Percentiles rank a stretch among this genome's conserved stretches.
Evolutionary conservation across 2,329 filamentous ascomycete species (phyloP).

Genomic region (Ophiocordyceps sinensis): DNA sequence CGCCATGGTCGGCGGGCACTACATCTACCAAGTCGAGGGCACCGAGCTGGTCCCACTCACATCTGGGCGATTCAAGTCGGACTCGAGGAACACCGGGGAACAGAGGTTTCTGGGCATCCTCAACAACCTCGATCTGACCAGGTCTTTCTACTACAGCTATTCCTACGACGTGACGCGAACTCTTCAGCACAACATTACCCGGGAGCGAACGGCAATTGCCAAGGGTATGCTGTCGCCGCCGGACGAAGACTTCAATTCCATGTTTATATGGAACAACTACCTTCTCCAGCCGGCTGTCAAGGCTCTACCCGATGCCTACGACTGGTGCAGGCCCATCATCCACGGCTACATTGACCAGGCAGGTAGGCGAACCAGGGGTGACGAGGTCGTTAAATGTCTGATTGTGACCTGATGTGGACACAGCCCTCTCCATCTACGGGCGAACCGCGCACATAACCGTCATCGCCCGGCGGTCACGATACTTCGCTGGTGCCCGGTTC

Average conservation of each 20-base stretch:
- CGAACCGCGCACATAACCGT: constrained; percentile 83
- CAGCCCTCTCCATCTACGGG: constrained; percentile 69
- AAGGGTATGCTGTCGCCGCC: constrained; percentile 45
- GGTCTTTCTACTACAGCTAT: constrained; percentile 96
- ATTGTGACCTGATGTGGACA: neutral
- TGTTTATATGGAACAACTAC: constrained; percentile 98
- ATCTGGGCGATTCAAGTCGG: constrained; percentile 59
- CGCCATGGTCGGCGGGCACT: constrained; percentile 90
- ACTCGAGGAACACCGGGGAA: constrained; percentile 72
- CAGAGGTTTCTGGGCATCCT: constrained; percentile 77
- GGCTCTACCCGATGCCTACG: constrained; percentile 65
- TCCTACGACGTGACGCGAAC: constrained; percentile 92
- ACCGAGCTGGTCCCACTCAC: constrained; percentile 85
- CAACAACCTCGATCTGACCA: constrained; percentile 77
- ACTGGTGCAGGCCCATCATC: constrained; percentile 93
- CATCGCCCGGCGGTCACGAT: constrained; percentile 80
- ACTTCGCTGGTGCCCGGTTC: constrained; percentile 88
- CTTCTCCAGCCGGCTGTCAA: constrained; percentile 61
- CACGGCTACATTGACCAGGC: constrained; percentile 95
- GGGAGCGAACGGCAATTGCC: constrained; percentile 58
- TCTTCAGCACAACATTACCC: constrained; percentile 79
- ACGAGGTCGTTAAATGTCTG: neutral
- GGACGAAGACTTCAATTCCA: constrained; percentile 63
- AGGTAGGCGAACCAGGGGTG: constrained; percentile 18
- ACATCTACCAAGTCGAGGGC: constrained; percentile 86